A percentile compares a stretch with the other conserved stretches of the same genome.
phyloP scores from a whole-genome alignment of 331 rosid genomes.

The Quercus tomentella region DNA sequence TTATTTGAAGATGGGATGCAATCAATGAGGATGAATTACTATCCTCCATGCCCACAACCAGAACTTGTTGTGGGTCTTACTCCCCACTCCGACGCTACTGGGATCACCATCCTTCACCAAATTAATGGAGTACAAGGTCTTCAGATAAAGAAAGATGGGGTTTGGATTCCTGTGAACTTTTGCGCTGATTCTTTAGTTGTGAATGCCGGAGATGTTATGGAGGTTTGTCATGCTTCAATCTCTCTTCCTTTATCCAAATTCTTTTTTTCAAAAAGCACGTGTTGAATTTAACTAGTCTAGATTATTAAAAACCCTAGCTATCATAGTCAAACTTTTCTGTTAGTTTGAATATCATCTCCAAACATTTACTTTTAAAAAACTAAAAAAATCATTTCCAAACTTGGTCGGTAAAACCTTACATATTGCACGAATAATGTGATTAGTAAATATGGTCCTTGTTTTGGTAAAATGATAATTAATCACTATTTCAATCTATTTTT shows the following conservation, averaged over 20 bases:
- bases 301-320: background rate
- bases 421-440: no score
- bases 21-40: conserved; percentile 52
- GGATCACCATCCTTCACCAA: conserved; percentile 67
- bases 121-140: conserved; percentile 66
- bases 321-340: background rate
- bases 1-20: conserved; percentile 60
- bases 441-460: no score
- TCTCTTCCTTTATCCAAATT: background rate
- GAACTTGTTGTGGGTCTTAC: conserved; percentile 53
- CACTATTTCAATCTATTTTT: no score
- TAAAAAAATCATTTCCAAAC: no score
- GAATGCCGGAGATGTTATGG: conserved; percentile 65
- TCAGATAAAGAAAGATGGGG: conserved; percentile 61
- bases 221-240: conserved; percentile 34
- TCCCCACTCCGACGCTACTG: conserved; percentile 63
- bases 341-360: background rate
- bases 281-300: background rate
- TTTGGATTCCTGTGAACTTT: conserved; percentile 57
- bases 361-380: no score
- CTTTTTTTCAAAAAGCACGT: background rate
- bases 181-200: conserved; percentile 48
- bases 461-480: no score
- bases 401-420: no score
- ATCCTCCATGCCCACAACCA: conserved; percentile 74